A percentile compares a stretch with the other conserved stretches of the same genome.
These are phyloP conservation scores for Tylopilus sp. DNA, from an alignment of 1,284 basidiomycete genomes.

Conservation along the genomic window DNA sequence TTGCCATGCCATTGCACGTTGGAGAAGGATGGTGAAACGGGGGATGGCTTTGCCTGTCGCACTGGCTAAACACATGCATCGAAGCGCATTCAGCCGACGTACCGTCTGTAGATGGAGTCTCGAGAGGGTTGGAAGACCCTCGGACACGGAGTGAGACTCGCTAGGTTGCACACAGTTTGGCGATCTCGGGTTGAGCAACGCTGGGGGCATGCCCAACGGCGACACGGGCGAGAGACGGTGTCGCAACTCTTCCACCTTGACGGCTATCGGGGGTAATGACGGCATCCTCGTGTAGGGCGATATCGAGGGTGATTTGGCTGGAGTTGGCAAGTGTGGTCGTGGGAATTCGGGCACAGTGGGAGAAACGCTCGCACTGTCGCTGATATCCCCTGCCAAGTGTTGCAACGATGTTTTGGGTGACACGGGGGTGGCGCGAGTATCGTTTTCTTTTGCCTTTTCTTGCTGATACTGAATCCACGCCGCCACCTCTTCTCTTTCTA, in stretches of 20 bases:
- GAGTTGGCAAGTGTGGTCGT: conserved; percentile 29
- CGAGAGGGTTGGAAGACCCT: conserved; percentile 2
- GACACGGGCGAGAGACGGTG: conserved; percentile 7
- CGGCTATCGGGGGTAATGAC: conserved; percentile 31
- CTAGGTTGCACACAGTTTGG: background rate
- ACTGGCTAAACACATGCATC: background rate
- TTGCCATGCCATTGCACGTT: background rate
- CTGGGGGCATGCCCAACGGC: background rate
- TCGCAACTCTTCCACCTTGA: conserved; percentile 25
- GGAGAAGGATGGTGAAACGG: background rate
- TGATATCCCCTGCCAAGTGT: background rate
- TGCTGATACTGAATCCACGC: conserved; percentile 32
- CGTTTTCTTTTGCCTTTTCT: conserved; percentile 21
- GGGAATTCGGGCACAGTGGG: conserved; percentile 16
- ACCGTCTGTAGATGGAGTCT: conserved; percentile 6
- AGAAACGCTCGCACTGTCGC: conserved; percentile 14
- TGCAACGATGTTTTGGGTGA: conserved; percentile 14
- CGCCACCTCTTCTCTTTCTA: conserved; percentile 18
- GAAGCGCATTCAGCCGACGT: background rate
- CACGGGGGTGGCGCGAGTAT: background rate
- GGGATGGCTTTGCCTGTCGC: background rate
- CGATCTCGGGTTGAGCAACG: background rate
- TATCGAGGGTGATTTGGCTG: conserved; percentile 22
- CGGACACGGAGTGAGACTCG: conserved; percentile 1
- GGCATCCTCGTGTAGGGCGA: conserved; percentile 14